Evolutionary conservation across 208 protist species (phyloP), one percentile per base, ranked within the genome.

Genomic region (Herpetomonas tarakana): DNA sequence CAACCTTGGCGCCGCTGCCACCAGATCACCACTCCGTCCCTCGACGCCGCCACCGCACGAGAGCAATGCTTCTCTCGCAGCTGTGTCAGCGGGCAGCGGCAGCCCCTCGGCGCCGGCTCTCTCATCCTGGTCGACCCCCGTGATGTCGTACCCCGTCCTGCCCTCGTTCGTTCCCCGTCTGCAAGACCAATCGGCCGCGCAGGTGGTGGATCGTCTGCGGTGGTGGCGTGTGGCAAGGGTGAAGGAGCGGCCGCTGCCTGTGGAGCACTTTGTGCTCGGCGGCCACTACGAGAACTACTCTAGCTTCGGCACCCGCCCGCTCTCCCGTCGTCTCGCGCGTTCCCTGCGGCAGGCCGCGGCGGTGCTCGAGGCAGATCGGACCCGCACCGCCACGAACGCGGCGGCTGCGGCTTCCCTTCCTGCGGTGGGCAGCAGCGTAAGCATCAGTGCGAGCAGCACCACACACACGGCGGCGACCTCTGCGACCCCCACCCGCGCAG

Each of bases 171-270:
- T 28, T 28, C 18, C 27, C 18, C 30, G 19, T 14, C n/a, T 44
- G 3, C 12, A 6, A 51, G 52, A 27, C 22, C 29, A 41, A 24
- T 16, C 38, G 1, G 72, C 72, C 2, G 69, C 70, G 30, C 76
- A 83, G 58, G 66, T 90, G 12, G 69, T 85, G n/a, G 86, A 93
- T 49, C 82, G 86, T 4, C 62, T 90, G 52, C 79, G 82, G 9
- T 87, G 78, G 78, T 93, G 86, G 83, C 79, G 86, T 22, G 55
- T 44, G 1, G 62, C 60, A 12, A 74, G 80, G 19, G 52, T 82
- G 55, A 61, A 52, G 22, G 69, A 87, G 58, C 68, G 68, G 12
- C 78, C 78, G 24, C 26, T 85, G 9, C 75, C 78, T 0, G 28
- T 69, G 26, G 59, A 78, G 27, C 75, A 81, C 60, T 69, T 73